Evolutionary conservation across 2,329 filamentous ascomycete genomes (phyloP).

Genomic region (Coleophoma eucalyptorum): DNA sequence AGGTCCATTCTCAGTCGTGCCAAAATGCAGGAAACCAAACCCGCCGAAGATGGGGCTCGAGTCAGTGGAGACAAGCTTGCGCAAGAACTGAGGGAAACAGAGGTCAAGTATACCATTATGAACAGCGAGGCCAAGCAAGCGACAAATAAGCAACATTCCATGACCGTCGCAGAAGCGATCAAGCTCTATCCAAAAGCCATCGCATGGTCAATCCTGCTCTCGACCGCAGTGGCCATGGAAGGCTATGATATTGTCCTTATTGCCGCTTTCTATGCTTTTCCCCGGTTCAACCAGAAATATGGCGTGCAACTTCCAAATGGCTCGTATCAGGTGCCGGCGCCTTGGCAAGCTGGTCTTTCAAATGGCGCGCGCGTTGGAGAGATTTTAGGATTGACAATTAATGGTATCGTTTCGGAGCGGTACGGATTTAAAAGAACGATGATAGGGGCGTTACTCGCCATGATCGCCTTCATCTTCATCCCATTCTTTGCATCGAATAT

Average conservation of each 20-base stretch:
- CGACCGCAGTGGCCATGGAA: constrained; percentile 28
- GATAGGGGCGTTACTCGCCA: constrained; percentile 17
- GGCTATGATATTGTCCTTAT: constrained; percentile 30
- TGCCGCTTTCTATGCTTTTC: constrained; percentile 30
- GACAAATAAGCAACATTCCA: constrained; percentile 4
- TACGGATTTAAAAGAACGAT: constrained; percentile 34
- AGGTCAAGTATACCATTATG: not conserved
- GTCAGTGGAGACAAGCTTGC: too few relatives aligned
- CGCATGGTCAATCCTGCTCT: constrained; percentile 28
- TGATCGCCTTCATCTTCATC: constrained; percentile 43
- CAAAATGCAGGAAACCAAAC: too few relatives aligned
- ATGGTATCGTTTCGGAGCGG: constrained; percentile 43
- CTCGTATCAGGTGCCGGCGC: constrained; percentile 18
- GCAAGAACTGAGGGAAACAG: not conserved
- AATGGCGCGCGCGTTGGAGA: constrained; percentile 25
- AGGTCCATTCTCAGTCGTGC: too few relatives aligned
- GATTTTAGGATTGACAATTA: constrained; percentile 42
- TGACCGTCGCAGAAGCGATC: constrained; percentile 4
- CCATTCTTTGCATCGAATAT: constrained; percentile 43
- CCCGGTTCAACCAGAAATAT: constrained; percentile 24
- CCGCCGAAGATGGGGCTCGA: too few relatives aligned
- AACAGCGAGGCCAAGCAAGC: not conserved
- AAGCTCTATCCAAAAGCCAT: constrained; percentile 5
- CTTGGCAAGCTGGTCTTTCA: constrained; percentile 26
- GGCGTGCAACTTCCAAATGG: constrained; percentile 8